phyloP scores from a whole-genome alignment of 306 rosid genomes.

The Corylus americana region DNA sequence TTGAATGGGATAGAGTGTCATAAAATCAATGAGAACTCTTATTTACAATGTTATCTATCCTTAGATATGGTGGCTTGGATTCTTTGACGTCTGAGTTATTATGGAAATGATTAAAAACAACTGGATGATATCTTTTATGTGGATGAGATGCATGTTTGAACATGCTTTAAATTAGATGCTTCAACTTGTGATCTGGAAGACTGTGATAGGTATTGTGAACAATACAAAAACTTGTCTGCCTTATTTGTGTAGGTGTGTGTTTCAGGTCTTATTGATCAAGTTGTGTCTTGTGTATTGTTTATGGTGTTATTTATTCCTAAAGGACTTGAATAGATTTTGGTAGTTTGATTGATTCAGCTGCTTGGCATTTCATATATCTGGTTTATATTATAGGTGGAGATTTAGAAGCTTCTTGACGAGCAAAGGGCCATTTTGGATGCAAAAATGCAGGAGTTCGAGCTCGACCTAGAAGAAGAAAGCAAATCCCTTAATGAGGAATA shows the following conservation, averaged over 20 bases:
- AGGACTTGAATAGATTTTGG: constrained; percentile 6
- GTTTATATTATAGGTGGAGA: constrained; percentile 57
- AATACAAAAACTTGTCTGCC: background rate
- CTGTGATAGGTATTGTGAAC: background rate
- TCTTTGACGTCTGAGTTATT: background rate
- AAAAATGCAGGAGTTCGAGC: constrained; percentile 58
- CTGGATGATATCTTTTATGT: background rate
- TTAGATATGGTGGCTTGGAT: background rate
- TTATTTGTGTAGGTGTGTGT: background rate
- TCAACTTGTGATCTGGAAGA: background rate
- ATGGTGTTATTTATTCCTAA: background rate
- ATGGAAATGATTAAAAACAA: background rate
- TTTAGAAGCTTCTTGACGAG: constrained; percentile 60
- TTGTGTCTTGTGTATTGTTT: background rate
- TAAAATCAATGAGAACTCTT: background rate
- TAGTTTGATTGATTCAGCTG: constrained; percentile 23
- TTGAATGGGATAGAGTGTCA: background rate
- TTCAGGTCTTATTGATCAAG: background rate
- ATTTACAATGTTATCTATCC: background rate
- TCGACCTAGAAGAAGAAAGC: constrained; percentile 62
- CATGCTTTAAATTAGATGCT: background rate
- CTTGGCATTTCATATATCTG: constrained; percentile 23
- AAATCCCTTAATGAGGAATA: constrained; percentile 55
- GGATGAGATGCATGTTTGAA: background rate
- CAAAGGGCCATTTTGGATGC: constrained; percentile 50